phyloP scores from a whole-genome alignment of 2,329 filamentous ascomycete species.

The Cordyceps cateniannulata region DNA sequence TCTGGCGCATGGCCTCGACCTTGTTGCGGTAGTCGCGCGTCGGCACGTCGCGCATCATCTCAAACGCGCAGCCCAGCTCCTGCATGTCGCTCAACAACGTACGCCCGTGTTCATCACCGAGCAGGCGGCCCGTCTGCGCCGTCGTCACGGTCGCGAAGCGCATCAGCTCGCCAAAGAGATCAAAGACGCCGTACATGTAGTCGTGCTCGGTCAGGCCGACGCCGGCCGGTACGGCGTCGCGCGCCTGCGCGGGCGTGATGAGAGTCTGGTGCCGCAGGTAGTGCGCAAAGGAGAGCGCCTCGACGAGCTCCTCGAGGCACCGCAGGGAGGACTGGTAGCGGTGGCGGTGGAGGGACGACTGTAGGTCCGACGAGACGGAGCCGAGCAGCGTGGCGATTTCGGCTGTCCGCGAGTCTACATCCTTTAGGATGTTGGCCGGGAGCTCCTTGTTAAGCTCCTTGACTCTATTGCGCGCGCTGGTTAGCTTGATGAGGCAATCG shows the following conservation, averaged over 20 bases:
- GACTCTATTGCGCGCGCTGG: constrained; percentile 41
- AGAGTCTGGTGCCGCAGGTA: constrained; percentile 76
- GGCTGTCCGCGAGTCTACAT: constrained; percentile 60
- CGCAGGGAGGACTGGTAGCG: constrained; percentile 77
- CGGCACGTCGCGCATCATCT: constrained; percentile 58
- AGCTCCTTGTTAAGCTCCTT: constrained; percentile 57
- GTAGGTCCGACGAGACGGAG: constrained; percentile 64
- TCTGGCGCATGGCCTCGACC: constrained; percentile 76
- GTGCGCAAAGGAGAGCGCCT: constrained; percentile 81
- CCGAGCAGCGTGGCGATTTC: constrained; percentile 66
- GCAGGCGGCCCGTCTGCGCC: constrained; percentile 60
- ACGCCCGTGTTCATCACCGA: constrained; percentile 30
- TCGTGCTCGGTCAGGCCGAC: constrained; percentile 71
- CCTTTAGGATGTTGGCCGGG: constrained; percentile 61
- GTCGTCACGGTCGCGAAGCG: constrained; percentile 86
- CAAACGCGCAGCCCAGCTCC: constrained; percentile 67
- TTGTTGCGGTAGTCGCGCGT: constrained; percentile 64
- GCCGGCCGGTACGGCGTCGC: constrained; percentile 39
- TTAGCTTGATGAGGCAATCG: background rate
- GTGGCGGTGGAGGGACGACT: constrained; percentile 70
- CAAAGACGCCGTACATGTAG: constrained; percentile 86
- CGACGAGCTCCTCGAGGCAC: constrained; percentile 90
- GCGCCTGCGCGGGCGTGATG: constrained; percentile 59
- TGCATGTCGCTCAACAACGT: constrained; percentile 78
- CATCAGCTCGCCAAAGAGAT: constrained; percentile 95